Evolutionary conservation across 2,329 filamentous ascomycete species (phyloP).

Genomic region (Talaromyces sp.): DNA sequence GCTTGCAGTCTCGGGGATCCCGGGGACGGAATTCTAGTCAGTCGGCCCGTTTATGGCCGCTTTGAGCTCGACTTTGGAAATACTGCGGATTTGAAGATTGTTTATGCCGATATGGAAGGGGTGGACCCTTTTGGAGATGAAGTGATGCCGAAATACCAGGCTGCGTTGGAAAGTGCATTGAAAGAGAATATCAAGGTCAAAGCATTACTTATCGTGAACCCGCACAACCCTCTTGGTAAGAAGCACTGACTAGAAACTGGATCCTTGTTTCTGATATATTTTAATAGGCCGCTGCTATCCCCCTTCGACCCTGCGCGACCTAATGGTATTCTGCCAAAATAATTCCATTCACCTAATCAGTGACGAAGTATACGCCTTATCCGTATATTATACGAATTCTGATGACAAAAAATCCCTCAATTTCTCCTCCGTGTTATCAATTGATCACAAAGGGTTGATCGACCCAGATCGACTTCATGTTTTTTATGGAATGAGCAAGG

Average conservation of each 20-base stretch:
- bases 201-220: slow-evolving; percentile 40
- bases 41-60: slow-evolving; percentile 44
- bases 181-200: slow-evolving; percentile 23
- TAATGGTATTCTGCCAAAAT: slow-evolving; percentile 47
- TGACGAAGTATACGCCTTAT: slow-evolving; percentile 55
- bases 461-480: slow-evolving; percentile 48
- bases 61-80: slow-evolving; percentile 48
- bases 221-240: slow-evolving; percentile 41
- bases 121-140: slow-evolving; percentile 32
- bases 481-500: slow-evolving; percentile 39
- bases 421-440: slow-evolving; percentile 44
- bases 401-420: slow-evolving; percentile 18
- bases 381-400: slow-evolving; percentile 32
- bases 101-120: slow-evolving; percentile 33
- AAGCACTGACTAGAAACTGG: not conserved
- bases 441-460: slow-evolving; percentile 40
- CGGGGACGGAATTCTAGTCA: slow-evolving; percentile 44
- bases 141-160: slow-evolving; percentile 1
- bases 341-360: slow-evolving; percentile 50
- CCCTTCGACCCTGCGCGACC: slow-evolving; percentile 33
- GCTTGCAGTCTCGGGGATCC: slow-evolving; percentile 39
- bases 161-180: slow-evolving; percentile 27
- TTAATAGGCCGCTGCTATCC: slow-evolving; percentile 40
- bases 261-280: not conserved
- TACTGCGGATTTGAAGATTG: slow-evolving; percentile 35